Evolutionary conservation across 306 rosid genomes (phyloP), one percentile per base, ranked within the genome.

Genomic region (Fagus crenata): DNA sequence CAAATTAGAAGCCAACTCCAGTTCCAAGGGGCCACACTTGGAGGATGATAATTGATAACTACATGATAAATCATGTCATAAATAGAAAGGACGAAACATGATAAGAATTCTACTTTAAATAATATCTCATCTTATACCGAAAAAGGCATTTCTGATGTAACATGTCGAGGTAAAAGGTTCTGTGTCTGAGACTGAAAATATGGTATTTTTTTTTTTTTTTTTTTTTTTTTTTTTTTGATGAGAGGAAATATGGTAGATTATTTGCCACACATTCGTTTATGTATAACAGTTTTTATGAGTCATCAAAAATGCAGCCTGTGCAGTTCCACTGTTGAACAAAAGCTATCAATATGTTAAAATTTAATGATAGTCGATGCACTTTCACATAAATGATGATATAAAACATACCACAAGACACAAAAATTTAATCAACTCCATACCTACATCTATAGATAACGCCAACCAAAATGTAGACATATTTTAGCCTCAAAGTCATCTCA

Each of bases 81-180:
- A 35, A 42, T 36, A 36, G 73, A 58, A 80, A 75, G 18, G 18
- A 39, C 49, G 41, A 40, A 76, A 81, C 77, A 78, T 71, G 80
- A 76, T 78, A 72, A 77, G 85, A 75, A 78, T 83, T 71, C 41
- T 74, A 59, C 78, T 69, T 37, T 70, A 75, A 82, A 78, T 74
- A 58, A 28, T 53, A 81, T 78, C 65, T 51, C 77, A 67, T 46
- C 80, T 58, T 69, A 67, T 71, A 68, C 37, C 40, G 77, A 42
- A 73, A 80, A 3, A 71, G 76, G 36, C n/a, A 15, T 4, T 18
- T 12, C 33, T 78, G 77, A 78, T 31, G 46, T 71, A 49, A 71
- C 22, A 13, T 63, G 77, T 79, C 58, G 4, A 18, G 31, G 61
- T 40, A 41, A 7, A 78, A 49, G 73, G 43, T 32, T 49, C 37